These are phyloP conservation scores for Turnera subulata DNA, from an alignment of 345 rosid genomes.

Conservation along the genomic window DNA sequence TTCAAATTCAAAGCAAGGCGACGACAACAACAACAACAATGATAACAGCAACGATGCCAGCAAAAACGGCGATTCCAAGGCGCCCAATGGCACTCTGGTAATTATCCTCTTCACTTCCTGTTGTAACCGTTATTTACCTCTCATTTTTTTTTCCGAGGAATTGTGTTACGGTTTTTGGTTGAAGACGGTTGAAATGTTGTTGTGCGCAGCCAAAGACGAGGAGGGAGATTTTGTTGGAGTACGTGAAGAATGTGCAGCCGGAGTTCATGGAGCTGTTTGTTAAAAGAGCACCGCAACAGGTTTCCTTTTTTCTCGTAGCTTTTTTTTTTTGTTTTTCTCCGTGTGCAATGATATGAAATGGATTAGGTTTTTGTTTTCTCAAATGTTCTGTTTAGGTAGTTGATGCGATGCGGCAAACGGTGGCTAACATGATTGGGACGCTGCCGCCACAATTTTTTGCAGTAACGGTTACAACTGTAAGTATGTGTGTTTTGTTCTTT, in stretches of 20 bases:
- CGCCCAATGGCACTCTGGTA: constrained; percentile 71
- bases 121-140: not conserved
- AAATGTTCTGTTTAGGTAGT: constrained; percentile 50
- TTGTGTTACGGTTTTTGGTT: not conserved
- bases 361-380: not conserved
- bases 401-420: constrained; percentile 96
- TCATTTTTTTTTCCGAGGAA: not conserved
- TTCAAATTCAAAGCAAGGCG: too few relatives aligned
- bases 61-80: constrained; percentile 52
- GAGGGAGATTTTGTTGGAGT: constrained; percentile 82
- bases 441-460: constrained; percentile 89
- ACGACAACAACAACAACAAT: too few relatives aligned
- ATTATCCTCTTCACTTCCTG: not conserved
- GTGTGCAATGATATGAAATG: not conserved
- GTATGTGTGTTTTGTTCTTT: constrained; percentile 25
- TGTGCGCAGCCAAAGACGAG: constrained; percentile 57
- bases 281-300: constrained; percentile 88
- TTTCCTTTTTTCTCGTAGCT: constrained; percentile 20
- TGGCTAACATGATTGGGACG: constrained; percentile 93
- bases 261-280: constrained; percentile 93
- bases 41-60: constrained; percentile 31
- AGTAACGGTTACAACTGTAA: constrained; percentile 75
- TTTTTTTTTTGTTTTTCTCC: not conserved
- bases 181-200: not conserved
- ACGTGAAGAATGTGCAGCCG: constrained; percentile 90